Evolutionary conservation across 2,329 filamentous ascomycete genomes (phyloP), one percentile per base, ranked within the genome.

Genomic region (Septoria linicola): DNA sequence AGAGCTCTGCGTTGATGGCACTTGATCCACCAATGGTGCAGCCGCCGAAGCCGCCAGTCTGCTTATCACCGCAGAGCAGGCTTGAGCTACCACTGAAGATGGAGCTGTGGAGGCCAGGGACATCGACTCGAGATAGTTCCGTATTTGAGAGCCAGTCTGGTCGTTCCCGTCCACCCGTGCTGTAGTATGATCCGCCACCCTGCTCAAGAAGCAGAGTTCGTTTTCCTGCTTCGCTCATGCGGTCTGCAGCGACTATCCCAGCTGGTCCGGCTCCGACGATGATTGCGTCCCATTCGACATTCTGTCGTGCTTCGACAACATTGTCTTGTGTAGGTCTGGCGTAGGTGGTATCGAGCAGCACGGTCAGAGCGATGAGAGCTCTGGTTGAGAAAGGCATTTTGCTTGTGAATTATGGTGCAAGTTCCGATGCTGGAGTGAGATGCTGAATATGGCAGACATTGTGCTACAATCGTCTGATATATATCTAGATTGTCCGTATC

Each of bases 1-100:
- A 74, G 41, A 86, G 78, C 35, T 83, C 68, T 6, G 80, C 82
- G 39, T 84, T 83, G 68, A 87, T 83, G 7, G 78, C 76, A 1
- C 80, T 77, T 66, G 79, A 83, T 3, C 81, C 81, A 45, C 81
- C 59, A 34, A 84, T 69, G 2, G 74, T 79, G 25, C 79, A 81
- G 21, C 73, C 79, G 19, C 74, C 52, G 39, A 58, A 60, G 10
- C 46, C 49, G 13, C 44, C 36, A 30, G 70, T 70, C 55, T 71
- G 70, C 11, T 75, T 60, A 6, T 70, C 68, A 2, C 70, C 54
- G 55, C 77, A 80, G 2, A 71, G 60, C 17, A 80, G 59, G 34
- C 70, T 64, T 2, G 63, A 62, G 5, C 69, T 68, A 8, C 50
- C 51, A 16, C 63, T 62, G 60, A 78, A 81, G 52, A 80, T 80